Percentiles rank a stretch among this genome's conserved stretches.
Evolutionary conservation across 2,329 filamentous ascomycete species (phyloP).

Genomic region (Ophiostoma australiae): DNA sequence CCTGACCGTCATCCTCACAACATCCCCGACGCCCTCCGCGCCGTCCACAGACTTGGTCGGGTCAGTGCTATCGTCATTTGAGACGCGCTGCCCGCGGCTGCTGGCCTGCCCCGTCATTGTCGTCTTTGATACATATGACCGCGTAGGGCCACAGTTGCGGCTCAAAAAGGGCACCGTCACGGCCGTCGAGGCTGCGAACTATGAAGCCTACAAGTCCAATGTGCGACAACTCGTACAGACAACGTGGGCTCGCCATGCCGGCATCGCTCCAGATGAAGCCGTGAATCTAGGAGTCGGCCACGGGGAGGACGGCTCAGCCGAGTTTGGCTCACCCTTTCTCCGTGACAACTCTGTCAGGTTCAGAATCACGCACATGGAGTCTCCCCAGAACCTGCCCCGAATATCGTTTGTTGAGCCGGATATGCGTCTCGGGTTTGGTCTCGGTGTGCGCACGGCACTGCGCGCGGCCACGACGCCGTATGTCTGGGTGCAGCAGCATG

Average conservation of each 20-base stretch:
- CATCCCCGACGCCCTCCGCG: slow-evolving; percentile 51
- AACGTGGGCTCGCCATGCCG: slow-evolving; percentile 16
- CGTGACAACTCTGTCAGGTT: slow-evolving; percentile 38
- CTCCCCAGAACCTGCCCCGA: slow-evolving; percentile 34
- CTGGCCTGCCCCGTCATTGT: slow-evolving; percentile 44
- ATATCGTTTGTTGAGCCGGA: slow-evolving; percentile 48
- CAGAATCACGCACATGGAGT: slow-evolving; percentile 28
- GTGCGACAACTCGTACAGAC: slow-evolving; percentile 40
- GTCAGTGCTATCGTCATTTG: slow-evolving; percentile 44
- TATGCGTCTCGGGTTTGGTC: slow-evolving; percentile 47
- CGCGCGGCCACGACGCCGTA: slow-evolving; percentile 45
- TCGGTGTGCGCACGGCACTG: slow-evolving; percentile 50
- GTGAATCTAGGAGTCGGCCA: neutral
- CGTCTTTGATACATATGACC: slow-evolving; percentile 50
- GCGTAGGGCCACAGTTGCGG: slow-evolving; percentile 40
- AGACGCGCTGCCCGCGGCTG: slow-evolving; percentile 39
- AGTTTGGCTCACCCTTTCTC: slow-evolving; percentile 41
- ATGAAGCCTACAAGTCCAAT: slow-evolving; percentile 44
- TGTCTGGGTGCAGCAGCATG: slow-evolving; percentile 55
- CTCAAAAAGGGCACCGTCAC: slow-evolving; percentile 53
- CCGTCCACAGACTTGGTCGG: slow-evolving; percentile 50
- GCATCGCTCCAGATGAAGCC: neutral
- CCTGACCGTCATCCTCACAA: slow-evolving; percentile 48
- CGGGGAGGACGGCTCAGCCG: slow-evolving; percentile 37
- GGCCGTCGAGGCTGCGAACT: slow-evolving; percentile 40